These are phyloP conservation scores for Lolium rigidum DNA, from an alignment of 176 grass and related monocot genomes.

Conservation along the genomic window DNA sequence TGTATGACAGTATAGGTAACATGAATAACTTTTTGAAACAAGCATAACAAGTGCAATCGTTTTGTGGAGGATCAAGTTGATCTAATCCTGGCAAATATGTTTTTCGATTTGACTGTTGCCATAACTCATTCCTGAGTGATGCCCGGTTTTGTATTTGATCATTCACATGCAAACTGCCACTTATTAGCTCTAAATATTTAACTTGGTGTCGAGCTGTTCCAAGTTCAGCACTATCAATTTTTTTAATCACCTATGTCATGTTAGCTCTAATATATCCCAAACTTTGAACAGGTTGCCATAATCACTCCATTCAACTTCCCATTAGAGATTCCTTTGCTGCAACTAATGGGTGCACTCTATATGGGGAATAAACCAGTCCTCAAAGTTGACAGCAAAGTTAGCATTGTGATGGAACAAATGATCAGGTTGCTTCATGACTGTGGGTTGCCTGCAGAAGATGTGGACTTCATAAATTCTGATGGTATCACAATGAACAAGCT, in stretches of 20 bases:
- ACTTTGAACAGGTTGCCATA: constrained; percentile 81
- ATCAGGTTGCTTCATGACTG: constrained; percentile 85
- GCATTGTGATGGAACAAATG: constrained; percentile 99
- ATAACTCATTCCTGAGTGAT: not conserved
- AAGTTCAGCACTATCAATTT: not conserved
- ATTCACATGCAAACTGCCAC: constrained; percentile 5
- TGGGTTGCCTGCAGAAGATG: constrained; percentile 86
- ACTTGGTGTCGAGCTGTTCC: not conserved
- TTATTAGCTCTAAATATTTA: constrained; percentile 21
- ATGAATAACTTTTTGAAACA: constrained; percentile 18
- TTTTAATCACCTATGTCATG: constrained; percentile 28
- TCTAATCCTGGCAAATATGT: not conserved
- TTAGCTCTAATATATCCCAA: constrained; percentile 38
- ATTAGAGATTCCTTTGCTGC: constrained; percentile 87
- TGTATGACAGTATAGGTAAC: not conserved
- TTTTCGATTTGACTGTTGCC: constrained; percentile 17
- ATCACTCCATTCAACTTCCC: constrained; percentile 99
- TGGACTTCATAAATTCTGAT: constrained; percentile 96
- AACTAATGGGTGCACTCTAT: constrained; percentile 97
- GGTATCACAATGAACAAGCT: constrained; percentile 94
- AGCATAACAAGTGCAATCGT: not conserved
- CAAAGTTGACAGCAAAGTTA: constrained; percentile 99
- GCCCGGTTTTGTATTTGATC: not conserved
- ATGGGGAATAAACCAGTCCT: constrained; percentile 98
- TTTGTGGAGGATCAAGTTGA: constrained; percentile 17